A percentile compares a stretch with the other conserved stretches of the same genome.
Evolutionary conservation across 305 asterid genomes (phyloP).

Genomic region (Solanum hybrid): DNA sequence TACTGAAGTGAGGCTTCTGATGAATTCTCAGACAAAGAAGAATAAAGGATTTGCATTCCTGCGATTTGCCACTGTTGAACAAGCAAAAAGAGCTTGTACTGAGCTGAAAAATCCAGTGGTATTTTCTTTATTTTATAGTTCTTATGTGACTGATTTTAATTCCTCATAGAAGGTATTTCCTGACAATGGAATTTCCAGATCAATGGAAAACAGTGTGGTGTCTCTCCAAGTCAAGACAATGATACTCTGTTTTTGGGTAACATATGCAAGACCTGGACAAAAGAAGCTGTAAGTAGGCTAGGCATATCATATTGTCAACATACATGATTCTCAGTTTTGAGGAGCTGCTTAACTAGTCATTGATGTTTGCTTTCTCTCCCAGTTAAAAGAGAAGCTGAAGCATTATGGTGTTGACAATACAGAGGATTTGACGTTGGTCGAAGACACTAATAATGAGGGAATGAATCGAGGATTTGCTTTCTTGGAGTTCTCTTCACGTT

Average conservation of each 20-base stretch:
- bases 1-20: slow-evolving; percentile 94
- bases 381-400: slow-evolving; percentile 84
- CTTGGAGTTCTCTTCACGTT: slow-evolving; percentile 86
- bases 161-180: slow-evolving; percentile 16
- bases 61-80: slow-evolving; percentile 92
- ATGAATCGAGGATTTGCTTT: slow-evolving; percentile 90
- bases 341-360: slow-evolving; percentile 21
- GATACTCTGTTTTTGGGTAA: slow-evolving; percentile 95
- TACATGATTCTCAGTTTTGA: slow-evolving; percentile 16
- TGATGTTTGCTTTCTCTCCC: slow-evolving; percentile 49
- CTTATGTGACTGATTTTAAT: slow-evolving; percentile 20
- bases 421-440: slow-evolving; percentile 90
- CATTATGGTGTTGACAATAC: slow-evolving; percentile 64
- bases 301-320: slow-evolving; percentile 10
- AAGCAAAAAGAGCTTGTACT: slow-evolving; percentile 85
- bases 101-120: slow-evolving; percentile 89
- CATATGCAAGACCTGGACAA: slow-evolving; percentile 93
- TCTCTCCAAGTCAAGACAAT: slow-evolving; percentile 96
- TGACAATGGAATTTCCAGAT: slow-evolving; percentile 66
- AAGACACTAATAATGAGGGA: slow-evolving; percentile 69
- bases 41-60: slow-evolving; percentile 98
- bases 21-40: slow-evolving; percentile 95
- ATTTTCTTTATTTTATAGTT: slow-evolving; percentile 30
- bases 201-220: slow-evolving; percentile 94
- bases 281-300: slow-evolving; percentile 76